A percentile compares a stretch with the other conserved stretches of the same genome.
These are phyloP conservation scores for Cucurbita pepo DNA, from an alignment of 306 rosid species.

Conservation along the genomic window DNA sequence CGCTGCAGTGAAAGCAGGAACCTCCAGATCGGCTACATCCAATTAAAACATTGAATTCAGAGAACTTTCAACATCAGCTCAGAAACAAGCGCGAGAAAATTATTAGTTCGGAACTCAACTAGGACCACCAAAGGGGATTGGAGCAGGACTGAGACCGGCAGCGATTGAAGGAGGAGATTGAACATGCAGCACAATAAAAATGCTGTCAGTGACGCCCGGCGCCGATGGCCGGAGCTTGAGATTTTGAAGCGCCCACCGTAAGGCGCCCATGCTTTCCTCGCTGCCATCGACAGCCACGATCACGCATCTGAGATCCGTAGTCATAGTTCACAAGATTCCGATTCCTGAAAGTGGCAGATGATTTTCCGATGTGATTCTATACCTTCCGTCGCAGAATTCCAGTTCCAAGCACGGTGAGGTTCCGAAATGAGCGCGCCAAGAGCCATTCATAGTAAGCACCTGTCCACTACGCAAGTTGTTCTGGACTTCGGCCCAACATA, in stretches of 20 bases:
- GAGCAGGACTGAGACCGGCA: background rate
- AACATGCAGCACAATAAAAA: conserved; percentile 1
- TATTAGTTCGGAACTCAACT: conserved; percentile 23
- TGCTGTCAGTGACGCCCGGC: background rate
- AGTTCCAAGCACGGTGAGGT: background rate
- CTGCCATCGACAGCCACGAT: background rate
- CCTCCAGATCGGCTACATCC: conserved; percentile 48
- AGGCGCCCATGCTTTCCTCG: background rate
- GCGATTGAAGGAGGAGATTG: background rate
- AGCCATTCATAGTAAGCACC: background rate
- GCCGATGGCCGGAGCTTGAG: background rate
- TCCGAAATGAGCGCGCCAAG: background rate
- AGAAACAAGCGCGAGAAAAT: background rate
- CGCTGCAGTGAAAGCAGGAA: conserved; percentile 81
- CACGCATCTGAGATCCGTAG: background rate
- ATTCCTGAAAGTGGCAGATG: background rate
- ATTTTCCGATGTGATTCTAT: background rate
- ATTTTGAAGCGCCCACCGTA: background rate
- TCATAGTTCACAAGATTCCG: background rate
- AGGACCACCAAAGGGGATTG: conserved; percentile 81
- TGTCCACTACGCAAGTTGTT: background rate
- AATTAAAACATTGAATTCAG: background rate
- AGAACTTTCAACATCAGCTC: background rate
- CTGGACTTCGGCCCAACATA: background rate
- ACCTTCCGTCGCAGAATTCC: background rate